Evolutionary conservation across 345 rosid genomes (phyloP).

Genomic region (Sonneratia alba): DNA sequence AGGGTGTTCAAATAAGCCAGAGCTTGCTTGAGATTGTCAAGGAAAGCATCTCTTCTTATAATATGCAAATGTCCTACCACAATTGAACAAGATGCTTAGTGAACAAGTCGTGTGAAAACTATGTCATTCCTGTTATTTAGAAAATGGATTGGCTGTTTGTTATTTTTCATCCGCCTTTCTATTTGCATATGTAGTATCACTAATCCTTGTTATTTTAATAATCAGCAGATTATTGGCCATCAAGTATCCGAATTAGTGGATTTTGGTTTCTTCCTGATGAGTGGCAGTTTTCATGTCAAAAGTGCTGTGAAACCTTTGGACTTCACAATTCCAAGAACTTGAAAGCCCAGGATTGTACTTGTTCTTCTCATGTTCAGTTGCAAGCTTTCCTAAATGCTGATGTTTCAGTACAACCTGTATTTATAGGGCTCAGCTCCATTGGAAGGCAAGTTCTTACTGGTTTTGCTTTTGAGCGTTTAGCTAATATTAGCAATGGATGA

Average conservation of each 20-base stretch:
- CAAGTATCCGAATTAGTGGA: conserved; percentile 59
- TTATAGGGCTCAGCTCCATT: conserved; percentile 63
- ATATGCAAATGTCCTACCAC: background rate
- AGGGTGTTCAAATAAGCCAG: background rate
- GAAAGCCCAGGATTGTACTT: conserved; percentile 24
- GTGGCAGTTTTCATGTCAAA: conserved; percentile 81
- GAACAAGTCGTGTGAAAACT: background rate
- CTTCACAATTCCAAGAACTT: conserved; percentile 15
- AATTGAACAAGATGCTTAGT: background rate
- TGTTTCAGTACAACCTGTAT: conserved; percentile 40
- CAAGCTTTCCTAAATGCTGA: conserved; percentile 36
- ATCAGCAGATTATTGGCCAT: conserved; percentile 77
- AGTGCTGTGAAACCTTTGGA: conserved; percentile 40
- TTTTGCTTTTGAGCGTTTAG: background rate
- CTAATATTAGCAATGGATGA: background rate
- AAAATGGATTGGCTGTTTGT: background rate
- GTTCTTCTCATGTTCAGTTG: conserved; percentile 51
- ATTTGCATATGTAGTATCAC: background rate
- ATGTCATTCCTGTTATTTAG: background rate
- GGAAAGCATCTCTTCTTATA: background rate
- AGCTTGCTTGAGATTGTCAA: background rate
- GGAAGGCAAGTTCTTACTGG: conserved; percentile 51
- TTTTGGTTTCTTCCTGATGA: conserved; percentile 78
- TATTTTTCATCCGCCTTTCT: background rate
- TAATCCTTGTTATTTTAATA: background rate